phyloP scores from a whole-genome alignment of 805 yeast genomes.

The Candida ortonii region DNA sequence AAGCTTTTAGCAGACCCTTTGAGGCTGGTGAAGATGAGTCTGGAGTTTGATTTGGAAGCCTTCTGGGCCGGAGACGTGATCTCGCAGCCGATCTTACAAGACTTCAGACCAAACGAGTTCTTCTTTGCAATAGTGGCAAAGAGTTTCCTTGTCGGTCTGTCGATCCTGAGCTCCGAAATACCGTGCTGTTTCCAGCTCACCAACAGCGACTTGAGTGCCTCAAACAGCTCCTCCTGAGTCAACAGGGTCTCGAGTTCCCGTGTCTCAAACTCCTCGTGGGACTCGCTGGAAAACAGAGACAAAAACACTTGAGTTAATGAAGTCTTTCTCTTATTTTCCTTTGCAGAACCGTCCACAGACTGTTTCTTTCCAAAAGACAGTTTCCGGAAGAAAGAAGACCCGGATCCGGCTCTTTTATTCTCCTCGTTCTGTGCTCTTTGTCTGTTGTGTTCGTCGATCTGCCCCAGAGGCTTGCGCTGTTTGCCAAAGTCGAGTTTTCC shows the following conservation, averaged over 20 bases:
- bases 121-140: conserved; percentile 62
- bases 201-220: conserved; percentile 60
- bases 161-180: conserved; percentile 50
- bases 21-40: conserved; percentile 55
- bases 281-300: conserved; percentile 37
- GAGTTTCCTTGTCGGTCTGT: conserved; percentile 41
- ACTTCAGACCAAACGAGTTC: conserved; percentile 59
- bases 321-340: conserved; percentile 19
- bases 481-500: conserved; percentile 18
- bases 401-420: conserved; percentile 18
- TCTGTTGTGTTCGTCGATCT: conserved; percentile 16
- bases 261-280: conserved; percentile 27
- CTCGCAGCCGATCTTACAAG: conserved; percentile 60
- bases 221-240: conserved; percentile 54
- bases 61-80: conserved; percentile 39
- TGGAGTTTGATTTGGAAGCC: conserved; percentile 38
- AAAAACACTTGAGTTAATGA: conserved; percentile 34
- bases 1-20: conserved; percentile 67
- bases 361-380: conserved; percentile 49
- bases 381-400: conserved; percentile 42
- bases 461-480: conserved; percentile 29
- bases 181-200: conserved; percentile 73
- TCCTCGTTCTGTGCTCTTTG: conserved; percentile 14
- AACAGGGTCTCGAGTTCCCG: conserved; percentile 34
- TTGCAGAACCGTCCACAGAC: conserved; percentile 6